These are phyloP conservation scores for Entomophthora muscae DNA, from an alignment of 371 early-diverging fungal genomes.

Conservation along the genomic window DNA sequence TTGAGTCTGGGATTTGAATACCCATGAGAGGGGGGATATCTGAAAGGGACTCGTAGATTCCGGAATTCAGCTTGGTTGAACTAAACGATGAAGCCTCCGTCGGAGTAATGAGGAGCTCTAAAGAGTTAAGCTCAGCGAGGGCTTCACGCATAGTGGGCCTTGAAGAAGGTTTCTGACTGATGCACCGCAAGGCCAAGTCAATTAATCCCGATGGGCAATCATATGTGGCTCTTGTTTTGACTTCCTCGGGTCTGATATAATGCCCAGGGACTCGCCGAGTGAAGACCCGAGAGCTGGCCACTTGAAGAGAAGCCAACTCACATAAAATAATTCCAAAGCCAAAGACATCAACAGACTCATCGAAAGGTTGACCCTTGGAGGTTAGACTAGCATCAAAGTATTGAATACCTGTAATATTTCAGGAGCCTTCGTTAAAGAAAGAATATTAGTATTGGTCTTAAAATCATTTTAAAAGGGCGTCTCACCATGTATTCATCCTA, in stretches of 20 bases:
- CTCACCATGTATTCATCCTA: conserved; percentile 8
- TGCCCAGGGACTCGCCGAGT: conserved; percentile 20
- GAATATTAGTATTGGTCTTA: neutral
- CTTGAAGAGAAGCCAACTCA: conserved; percentile 25
- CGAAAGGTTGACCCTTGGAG: conserved; percentile 22
- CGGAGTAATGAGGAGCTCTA: neutral
- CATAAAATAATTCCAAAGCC: conserved; percentile 30
- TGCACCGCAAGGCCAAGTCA: conserved; percentile 17
- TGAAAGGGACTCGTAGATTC: too few species aligned
- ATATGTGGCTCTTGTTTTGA: conserved; percentile 14
- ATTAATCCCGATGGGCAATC: conserved; percentile 15
- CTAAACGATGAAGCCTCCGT: neutral
- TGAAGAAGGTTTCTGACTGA: neutral
- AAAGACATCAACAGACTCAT: conserved; percentile 30
- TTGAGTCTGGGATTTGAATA: neutral
- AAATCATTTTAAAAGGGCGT: too few species aligned
- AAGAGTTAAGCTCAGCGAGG: neutral
- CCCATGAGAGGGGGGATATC: neutral
- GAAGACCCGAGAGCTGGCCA: conserved; percentile 18
- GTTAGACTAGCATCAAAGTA: neutral
- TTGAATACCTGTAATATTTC: conserved; percentile 25
- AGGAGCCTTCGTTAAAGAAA: conserved; percentile 23
- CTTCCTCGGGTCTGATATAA: conserved; percentile 18
- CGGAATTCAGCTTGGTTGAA: too few species aligned
- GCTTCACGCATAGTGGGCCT: neutral